Conservation (phyloP, 805 yeast genomes). For the Ogataea parapolymorpha region DNA sequence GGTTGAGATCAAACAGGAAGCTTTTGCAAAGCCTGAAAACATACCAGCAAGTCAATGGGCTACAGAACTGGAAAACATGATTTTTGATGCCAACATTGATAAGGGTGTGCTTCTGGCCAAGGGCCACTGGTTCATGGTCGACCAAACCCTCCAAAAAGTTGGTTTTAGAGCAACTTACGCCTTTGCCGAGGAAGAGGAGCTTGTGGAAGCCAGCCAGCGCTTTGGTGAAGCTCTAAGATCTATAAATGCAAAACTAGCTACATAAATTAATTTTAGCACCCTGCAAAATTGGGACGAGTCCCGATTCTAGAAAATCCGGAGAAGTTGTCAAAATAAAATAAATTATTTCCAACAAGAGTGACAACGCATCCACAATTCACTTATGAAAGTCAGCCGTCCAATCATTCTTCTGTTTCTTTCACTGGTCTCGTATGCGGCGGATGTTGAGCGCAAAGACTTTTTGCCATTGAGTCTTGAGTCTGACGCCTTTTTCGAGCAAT, state of each 20-base stretch:
- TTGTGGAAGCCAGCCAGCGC: slow-evolving; percentile 26
- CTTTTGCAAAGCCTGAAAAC: slow-evolving; percentile 36
- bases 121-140: slow-evolving; percentile 35
- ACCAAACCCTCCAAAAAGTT: slow-evolving; percentile 15
- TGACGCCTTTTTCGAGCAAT: slow-evolving; percentile 65
- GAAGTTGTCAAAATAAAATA: background rate
- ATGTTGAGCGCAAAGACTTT: slow-evolving; percentile 33
- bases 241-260: slow-evolving; percentile 13
- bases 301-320: slow-evolving; percentile 10
- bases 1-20: slow-evolving; percentile 39
- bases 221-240: slow-evolving; percentile 25
- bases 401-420: slow-evolving; percentile 8
- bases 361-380: slow-evolving; percentile 1
- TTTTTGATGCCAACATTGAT: slow-evolving; percentile 25
- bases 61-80: slow-evolving; percentile 28
- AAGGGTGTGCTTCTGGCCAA: slow-evolving; percentile 30
- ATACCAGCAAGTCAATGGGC: slow-evolving; percentile 27
- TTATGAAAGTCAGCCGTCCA: slow-evolving; percentile 5
- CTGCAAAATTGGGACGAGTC: slow-evolving; percentile 8
- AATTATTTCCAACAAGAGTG: background rate
- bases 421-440: slow-evolving; percentile 13
- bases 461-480: slow-evolving; percentile 36
- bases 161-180: slow-evolving; percentile 35
- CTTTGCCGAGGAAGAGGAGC: slow-evolving; percentile 25
- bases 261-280: background rate